phyloP scores from a whole-genome alignment of 2,329 filamentous ascomycete genomes.

The Talaromyces sp. region DNA sequence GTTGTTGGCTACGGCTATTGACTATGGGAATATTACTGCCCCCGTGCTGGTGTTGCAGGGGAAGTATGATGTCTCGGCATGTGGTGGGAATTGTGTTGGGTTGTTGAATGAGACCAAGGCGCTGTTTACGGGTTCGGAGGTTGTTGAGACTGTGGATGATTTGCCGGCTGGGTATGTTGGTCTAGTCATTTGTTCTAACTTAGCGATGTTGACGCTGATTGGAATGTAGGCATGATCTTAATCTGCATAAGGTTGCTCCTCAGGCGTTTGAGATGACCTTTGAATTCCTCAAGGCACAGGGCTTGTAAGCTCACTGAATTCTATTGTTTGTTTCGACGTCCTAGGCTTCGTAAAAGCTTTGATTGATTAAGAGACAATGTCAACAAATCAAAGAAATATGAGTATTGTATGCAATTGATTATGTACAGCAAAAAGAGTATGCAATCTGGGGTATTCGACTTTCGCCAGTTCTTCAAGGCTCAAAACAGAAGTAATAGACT shows the following conservation, averaged over 20 bases:
- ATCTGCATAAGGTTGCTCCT: neutral
- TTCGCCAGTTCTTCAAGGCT: neutral
- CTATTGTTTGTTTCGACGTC: neutral
- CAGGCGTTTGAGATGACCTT: neutral
- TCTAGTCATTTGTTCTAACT: neutral
- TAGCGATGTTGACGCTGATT: neutral
- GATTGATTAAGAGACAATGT: neutral
- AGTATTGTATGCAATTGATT: neutral
- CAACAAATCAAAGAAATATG: neutral
- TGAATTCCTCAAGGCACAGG: neutral
- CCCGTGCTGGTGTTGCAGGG: neutral
- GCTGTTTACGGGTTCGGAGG: neutral
- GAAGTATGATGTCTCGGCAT: neutral
- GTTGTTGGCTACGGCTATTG: neutral
- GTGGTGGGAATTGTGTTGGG: neutral
- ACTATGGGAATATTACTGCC: neutral
- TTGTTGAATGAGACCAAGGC: neutral
- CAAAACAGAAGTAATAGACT: neutral
- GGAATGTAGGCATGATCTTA: neutral
- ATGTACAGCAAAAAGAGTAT: slow-evolving; percentile 1
- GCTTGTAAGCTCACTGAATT: neutral
- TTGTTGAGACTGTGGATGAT: slow-evolving; percentile 1
- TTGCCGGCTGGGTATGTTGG: neutral
- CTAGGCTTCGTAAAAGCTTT: neutral
- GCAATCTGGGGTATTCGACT: slow-evolving; percentile 5